These are phyloP conservation scores for Ephemerocybe angulata DNA, from an alignment of 768 basidiomycete genomes.

Conservation along the genomic window DNA sequence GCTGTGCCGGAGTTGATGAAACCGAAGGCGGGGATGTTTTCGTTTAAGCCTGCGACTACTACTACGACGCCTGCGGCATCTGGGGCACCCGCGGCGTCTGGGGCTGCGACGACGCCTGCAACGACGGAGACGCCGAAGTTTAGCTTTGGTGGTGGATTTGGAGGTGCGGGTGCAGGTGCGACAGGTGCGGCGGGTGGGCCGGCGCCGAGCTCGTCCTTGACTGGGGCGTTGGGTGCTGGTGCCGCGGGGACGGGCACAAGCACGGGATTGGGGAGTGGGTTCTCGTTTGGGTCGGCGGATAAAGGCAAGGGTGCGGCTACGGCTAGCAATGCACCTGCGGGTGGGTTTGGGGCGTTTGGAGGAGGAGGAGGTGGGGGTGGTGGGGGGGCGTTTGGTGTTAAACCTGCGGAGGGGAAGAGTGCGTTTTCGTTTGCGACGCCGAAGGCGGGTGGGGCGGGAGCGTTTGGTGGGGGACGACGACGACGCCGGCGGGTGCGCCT, in stretches of 20 bases:
- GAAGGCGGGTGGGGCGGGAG: conserved; percentile 17
- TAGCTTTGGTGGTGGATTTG: conserved; percentile 11
- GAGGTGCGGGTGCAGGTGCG: not conserved
- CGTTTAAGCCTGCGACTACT: conserved; percentile 14
- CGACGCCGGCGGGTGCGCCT: conserved; percentile 23
- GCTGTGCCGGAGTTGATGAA: not conserved
- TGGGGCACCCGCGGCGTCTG: conserved; percentile 12
- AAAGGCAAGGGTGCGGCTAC: conserved; percentile 6
- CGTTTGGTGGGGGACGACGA: conserved; percentile 15
- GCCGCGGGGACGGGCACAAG: too few relatives aligned
- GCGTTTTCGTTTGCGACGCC: conserved; percentile 16
- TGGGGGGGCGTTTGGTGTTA: conserved; percentile 4
- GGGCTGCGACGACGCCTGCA: not conserved
- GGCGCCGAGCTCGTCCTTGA: too few relatives aligned
- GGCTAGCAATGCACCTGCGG: conserved; percentile 1
- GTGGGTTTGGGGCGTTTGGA: conserved; percentile 3
- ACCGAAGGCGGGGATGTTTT: not conserved
- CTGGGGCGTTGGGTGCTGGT: too few relatives aligned
- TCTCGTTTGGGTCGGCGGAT: too few relatives aligned
- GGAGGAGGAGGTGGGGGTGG: not conserved
- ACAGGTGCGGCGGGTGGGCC: too few relatives aligned
- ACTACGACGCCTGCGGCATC: conserved; percentile 10
- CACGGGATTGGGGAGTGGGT: too few relatives aligned
- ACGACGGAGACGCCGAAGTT: conserved; percentile 21
- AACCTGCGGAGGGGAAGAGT: conserved; percentile 2